Evolutionary conservation across 2,329 filamentous ascomycete genomes (phyloP).

Genomic region (Epicoccum sorghinum): DNA sequence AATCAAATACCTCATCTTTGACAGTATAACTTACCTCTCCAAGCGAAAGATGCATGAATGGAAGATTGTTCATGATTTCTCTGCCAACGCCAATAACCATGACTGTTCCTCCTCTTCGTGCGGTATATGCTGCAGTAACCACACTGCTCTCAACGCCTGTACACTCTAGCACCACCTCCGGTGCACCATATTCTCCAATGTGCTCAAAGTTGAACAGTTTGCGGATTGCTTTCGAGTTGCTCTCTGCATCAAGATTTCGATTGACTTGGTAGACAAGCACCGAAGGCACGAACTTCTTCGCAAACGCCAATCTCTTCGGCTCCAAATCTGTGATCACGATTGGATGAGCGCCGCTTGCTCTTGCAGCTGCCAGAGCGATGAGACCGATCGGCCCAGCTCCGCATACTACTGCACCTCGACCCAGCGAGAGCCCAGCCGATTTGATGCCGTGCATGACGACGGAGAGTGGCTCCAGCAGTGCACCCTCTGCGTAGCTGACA

Average conservation of each 20-base stretch:
- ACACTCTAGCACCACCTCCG: conserved; percentile 67
- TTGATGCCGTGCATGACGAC: conserved; percentile 68
- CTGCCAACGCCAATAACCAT: conserved; percentile 70
- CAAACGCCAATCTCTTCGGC: conserved; percentile 61
- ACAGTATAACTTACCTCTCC: conserved; percentile 55
- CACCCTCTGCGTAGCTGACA: conserved; percentile 64
- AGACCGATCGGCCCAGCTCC: conserved; percentile 70
- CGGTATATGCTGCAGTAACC: conserved; percentile 63
- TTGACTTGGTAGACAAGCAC: conserved; percentile 63
- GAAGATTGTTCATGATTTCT: conserved; percentile 67
- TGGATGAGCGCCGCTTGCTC: conserved; percentile 68
- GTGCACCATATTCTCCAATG: conserved; percentile 61
- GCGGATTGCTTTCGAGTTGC: conserved; percentile 60
- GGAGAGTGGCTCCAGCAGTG: conserved; percentile 68
- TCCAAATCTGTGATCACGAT: conserved; percentile 70
- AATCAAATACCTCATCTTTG: no score
- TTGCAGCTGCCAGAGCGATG: conserved; percentile 64
- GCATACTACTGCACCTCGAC: conserved; percentile 56
- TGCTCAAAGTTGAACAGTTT: conserved; percentile 56
- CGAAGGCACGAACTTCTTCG: conserved; percentile 62
- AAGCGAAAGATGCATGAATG: conserved; percentile 70
- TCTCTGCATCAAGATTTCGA: conserved; percentile 51
- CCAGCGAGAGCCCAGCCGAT: conserved; percentile 59
- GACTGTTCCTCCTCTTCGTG: conserved; percentile 63
- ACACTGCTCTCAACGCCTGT: conserved; percentile 70